These are phyloP conservation scores for Ascochyta pisi DNA, from an alignment of 2,329 filamentous ascomycete species.

Conservation along the genomic window DNA sequence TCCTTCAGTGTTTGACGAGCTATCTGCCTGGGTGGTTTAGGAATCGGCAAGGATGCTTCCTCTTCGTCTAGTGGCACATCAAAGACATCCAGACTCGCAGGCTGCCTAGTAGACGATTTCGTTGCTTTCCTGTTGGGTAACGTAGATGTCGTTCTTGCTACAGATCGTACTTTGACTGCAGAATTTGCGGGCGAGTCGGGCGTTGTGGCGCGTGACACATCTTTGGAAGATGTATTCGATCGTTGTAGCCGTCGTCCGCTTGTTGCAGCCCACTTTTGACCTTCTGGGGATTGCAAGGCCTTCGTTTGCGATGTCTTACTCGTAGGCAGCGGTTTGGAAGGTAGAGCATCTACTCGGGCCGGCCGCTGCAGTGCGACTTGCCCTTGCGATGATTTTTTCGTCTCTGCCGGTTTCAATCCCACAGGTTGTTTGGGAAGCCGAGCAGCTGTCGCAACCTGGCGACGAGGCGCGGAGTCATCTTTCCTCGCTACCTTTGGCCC, in stretches of 20 bases:
- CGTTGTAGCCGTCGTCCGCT: constrained; percentile 6
- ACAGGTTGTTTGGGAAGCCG: constrained; percentile 21
- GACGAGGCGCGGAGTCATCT: constrained; percentile 1
- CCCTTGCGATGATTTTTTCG: constrained; percentile 13
- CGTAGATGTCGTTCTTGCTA: background rate
- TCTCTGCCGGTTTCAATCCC: constrained; percentile 5
- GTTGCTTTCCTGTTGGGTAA: constrained; percentile 13
- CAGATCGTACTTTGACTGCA: background rate
- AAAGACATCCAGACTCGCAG: constrained; percentile 27
- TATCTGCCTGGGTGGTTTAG: constrained; percentile 16
- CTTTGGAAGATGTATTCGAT: constrained; percentile 20
- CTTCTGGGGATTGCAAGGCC: constrained; percentile 19
- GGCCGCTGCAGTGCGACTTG: constrained; percentile 4
- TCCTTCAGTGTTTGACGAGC: constrained; percentile 20
- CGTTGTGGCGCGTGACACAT: constrained; percentile 23
- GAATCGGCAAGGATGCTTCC: constrained; percentile 25
- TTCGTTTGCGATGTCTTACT: constrained; percentile 6
- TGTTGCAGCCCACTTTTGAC: constrained; percentile 2
- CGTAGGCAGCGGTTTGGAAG: background rate
- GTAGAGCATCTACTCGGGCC: background rate
- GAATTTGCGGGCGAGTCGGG: constrained; percentile 8
- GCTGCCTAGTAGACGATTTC: constrained; percentile 9
- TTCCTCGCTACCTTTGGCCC: constrained; percentile 19
- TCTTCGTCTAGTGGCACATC: constrained; percentile 40
- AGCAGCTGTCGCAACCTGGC: constrained; percentile 7